These are phyloP conservation scores for Thelonectria rubi DNA, from an alignment of 2,329 filamentous ascomycete species.

Conservation along the genomic window DNA sequence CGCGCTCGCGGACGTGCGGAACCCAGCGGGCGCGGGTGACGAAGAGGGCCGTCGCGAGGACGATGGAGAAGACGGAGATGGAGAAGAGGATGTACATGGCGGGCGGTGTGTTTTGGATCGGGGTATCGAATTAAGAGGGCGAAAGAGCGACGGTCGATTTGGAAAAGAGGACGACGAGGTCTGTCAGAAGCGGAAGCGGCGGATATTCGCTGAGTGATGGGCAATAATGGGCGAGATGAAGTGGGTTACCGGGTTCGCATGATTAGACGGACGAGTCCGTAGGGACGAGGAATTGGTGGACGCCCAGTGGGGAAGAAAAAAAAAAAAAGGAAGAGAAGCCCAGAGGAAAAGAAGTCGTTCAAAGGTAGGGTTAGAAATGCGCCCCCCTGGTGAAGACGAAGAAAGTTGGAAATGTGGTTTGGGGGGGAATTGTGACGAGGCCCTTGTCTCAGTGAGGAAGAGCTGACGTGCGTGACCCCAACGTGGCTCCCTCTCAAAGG, in stretches of 20 bases:
- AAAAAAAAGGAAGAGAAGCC: neutral
- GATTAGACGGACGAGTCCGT: conserved; percentile 5
- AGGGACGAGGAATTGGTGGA: neutral
- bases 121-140: neutral
- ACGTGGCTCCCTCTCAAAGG: conserved; percentile 29
- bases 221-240: neutral
- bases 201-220: conserved; percentile 8
- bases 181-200: conserved; percentile 22
- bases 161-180: neutral
- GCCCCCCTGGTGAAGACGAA: conserved; percentile 14
- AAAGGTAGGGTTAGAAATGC: conserved; percentile 1
- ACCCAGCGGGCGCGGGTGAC: conserved; percentile 83
- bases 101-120: conserved; percentile 23
- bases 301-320: neutral
- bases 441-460: conserved; percentile 32
- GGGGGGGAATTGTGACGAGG: conserved; percentile 7
- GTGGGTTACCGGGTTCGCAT: conserved; percentile 20
- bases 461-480: conserved; percentile 37
- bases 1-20: conserved; percentile 69
- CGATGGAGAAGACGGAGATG: conserved; percentile 74
- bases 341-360: neutral
- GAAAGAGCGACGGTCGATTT: neutral
- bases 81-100: conserved; percentile 87
- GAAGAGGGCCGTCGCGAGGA: conserved; percentile 80
- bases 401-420: conserved; percentile 6